Evolutionary conservation across 331 rosid species (phyloP).

Genomic region (Prunus yedoensis): DNA sequence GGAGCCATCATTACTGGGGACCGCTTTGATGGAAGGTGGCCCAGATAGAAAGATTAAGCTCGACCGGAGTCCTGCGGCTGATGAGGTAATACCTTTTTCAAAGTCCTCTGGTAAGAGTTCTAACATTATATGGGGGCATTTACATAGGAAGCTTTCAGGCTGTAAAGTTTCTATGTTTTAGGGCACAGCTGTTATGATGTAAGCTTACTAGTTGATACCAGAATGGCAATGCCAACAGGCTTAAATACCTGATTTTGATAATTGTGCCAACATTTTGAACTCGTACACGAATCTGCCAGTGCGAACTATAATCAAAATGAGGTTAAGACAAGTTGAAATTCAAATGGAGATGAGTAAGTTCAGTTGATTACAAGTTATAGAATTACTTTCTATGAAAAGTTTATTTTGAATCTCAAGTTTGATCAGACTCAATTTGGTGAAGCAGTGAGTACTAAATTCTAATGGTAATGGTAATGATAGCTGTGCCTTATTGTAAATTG

Average conservation of each 20-base stretch:
- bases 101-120: constrained; percentile 14
- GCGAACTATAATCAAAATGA: not conserved
- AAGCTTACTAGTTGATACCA: not conserved
- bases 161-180: not conserved
- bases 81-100: constrained; percentile 60
- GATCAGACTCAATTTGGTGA: not conserved
- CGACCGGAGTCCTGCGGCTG: constrained; percentile 84
- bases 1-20: constrained; percentile 93
- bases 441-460: not conserved
- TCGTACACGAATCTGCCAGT: not conserved
- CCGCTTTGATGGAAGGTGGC: constrained; percentile 97
- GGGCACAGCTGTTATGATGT: not conserved
- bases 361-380: not conserved
- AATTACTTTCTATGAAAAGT: not conserved
- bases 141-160: constrained; percentile 1
- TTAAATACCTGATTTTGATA: not conserved
- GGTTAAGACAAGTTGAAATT: not conserved
- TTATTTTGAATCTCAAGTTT: not conserved
- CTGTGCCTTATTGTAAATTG: not conserved
- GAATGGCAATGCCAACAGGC: not conserved
- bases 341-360: not conserved
- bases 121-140: not conserved
- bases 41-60: constrained; percentile 83
- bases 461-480: not conserved
- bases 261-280: not conserved